A percentile compares a stretch with the other conserved stretches of the same genome.
Evolutionary conservation across 1,139 yeast genomes (phyloP).

Genomic region (Yamadazyma dendronema): DNA sequence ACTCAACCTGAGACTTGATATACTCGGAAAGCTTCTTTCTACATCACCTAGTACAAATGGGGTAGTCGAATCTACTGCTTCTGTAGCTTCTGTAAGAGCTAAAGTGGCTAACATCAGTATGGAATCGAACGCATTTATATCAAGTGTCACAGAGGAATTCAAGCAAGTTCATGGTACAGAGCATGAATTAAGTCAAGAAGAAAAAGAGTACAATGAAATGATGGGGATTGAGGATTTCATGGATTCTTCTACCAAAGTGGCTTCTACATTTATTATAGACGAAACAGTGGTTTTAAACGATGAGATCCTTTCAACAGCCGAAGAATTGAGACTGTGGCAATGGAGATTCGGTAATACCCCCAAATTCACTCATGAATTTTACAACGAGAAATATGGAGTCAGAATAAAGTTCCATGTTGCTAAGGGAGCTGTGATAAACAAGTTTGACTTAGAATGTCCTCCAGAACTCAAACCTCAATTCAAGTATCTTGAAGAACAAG

Average conservation of each 20-base stretch:
- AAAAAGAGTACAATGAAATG: slow-evolving; percentile 24
- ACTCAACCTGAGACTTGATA: slow-evolving; percentile 58
- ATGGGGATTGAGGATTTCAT: slow-evolving; percentile 37
- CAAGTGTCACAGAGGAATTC: slow-evolving; percentile 48
- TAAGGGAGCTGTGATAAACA: slow-evolving; percentile 33
- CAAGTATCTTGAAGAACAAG: slow-evolving; percentile 26
- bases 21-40: slow-evolving; percentile 53
- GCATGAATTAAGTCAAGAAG: slow-evolving; percentile 10
- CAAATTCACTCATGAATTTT: slow-evolving; percentile 49
- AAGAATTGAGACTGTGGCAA: slow-evolving; percentile 54
- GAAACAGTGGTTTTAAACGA: slow-evolving; percentile 39
- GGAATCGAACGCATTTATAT: slow-evolving; percentile 45
- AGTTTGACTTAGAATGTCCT: slow-evolving; percentile 19
- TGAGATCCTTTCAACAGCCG: slow-evolving; percentile 43
- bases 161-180: slow-evolving; percentile 27
- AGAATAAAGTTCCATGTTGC: slow-evolving; percentile 40
- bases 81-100: slow-evolving; percentile 74
- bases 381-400: slow-evolving; percentile 29
- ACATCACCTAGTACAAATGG: slow-evolving; percentile 40
- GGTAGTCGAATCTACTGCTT: slow-evolving; percentile 52
- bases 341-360: slow-evolving; percentile 80
- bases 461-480: slow-evolving; percentile 26
- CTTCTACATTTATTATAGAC: slow-evolving; percentile 22
- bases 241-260: slow-evolving; percentile 16
- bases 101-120: slow-evolving; percentile 67